Conservation (phyloP, 2,329 filamentous ascomycete genomes). For the Fusarium abutilonis region DNA sequence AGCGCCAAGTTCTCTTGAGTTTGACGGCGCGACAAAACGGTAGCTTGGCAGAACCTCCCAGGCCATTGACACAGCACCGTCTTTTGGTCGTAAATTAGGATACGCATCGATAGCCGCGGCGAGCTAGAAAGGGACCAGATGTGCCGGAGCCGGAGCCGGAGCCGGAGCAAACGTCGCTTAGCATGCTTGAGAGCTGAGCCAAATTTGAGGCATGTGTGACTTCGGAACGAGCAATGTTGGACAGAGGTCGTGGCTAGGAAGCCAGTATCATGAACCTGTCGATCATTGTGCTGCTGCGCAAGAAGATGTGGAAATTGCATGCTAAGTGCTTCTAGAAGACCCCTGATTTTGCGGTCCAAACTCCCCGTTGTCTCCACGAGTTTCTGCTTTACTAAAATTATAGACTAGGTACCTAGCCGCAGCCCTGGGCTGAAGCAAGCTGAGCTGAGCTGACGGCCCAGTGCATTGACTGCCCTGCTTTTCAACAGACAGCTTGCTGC, state of each 20-base stretch:
- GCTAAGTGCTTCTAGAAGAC: constrained; percentile 26
- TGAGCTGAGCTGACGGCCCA: too few relatives aligned
- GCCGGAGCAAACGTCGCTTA: constrained; percentile 18
- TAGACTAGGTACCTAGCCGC: too few relatives aligned
- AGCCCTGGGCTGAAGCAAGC: too few relatives aligned
- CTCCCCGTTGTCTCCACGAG: too few relatives aligned
- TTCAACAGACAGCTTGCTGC: too few relatives aligned
- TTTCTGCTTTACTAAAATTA: too few relatives aligned
- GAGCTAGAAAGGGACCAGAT: constrained; percentile 14
- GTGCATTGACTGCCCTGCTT: too few relatives aligned
- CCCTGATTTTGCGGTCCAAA: not conserved
- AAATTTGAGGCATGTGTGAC: constrained; percentile 32
- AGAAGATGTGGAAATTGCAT: too few relatives aligned
- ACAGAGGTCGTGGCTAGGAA: constrained; percentile 16
- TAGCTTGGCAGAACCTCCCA: constrained; percentile 14
- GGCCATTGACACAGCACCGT: constrained; percentile 1
- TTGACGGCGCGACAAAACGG: not conserved
- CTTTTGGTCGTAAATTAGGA: not conserved
- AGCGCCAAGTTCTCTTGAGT: constrained; percentile 4
- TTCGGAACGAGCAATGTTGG: constrained; percentile 28
- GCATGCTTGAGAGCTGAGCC: constrained; percentile 14
- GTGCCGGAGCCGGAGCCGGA: constrained; percentile 7
- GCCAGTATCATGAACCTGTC: constrained; percentile 15
- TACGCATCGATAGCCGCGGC: constrained; percentile 2
- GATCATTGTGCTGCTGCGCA: constrained; percentile 16